These are phyloP conservation scores for Talaromyces thailandensis DNA, from an alignment of 495 filamentous ascomycete genomes.

Conservation along the genomic window DNA sequence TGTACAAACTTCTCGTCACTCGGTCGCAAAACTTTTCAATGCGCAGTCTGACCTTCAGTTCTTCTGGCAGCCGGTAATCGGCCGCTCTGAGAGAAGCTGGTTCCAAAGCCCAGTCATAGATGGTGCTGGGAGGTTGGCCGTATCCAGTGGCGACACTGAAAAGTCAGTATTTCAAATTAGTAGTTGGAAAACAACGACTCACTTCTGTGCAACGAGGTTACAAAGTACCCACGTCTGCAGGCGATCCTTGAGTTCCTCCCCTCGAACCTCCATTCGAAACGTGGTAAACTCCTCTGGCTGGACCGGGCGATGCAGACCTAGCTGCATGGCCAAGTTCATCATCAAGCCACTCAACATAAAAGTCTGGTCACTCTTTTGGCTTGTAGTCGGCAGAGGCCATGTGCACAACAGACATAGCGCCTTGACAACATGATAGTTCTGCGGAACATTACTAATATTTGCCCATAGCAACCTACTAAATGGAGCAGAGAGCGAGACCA, in stretches of 20 bases:
- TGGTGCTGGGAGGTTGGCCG: conserved; percentile 74
- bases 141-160: conserved; percentile 76
- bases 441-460: conserved; percentile 71
- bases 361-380: conserved; percentile 76
- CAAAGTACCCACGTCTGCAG: conserved; percentile 87
- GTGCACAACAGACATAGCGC: conserved; percentile 83
- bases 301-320: conserved; percentile 81
- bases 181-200: conserved; percentile 10
- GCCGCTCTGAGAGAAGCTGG: conserved; percentile 52
- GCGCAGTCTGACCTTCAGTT: conserved; percentile 61
- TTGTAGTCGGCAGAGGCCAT: conserved; percentile 85
- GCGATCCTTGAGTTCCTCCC: conserved; percentile 77
- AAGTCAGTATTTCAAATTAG: not conserved
- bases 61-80: conserved; percentile 56
- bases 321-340: conserved; percentile 91
- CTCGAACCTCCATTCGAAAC: conserved; percentile 69
- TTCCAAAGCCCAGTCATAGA: conserved; percentile 80
- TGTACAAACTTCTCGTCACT: conserved; percentile 78
- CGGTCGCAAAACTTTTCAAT: conserved; percentile 83
- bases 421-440: conserved; percentile 82
- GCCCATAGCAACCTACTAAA: conserved; percentile 72
- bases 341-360: conserved; percentile 85
- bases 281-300: conserved; percentile 88
- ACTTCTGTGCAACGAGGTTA: conserved; percentile 83
- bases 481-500: conserved; percentile 61